Base-by-base conservation (phyloP, 2,329 filamentous ascomycete genomes). In the Aspergillus quadrilineatus region DNA sequence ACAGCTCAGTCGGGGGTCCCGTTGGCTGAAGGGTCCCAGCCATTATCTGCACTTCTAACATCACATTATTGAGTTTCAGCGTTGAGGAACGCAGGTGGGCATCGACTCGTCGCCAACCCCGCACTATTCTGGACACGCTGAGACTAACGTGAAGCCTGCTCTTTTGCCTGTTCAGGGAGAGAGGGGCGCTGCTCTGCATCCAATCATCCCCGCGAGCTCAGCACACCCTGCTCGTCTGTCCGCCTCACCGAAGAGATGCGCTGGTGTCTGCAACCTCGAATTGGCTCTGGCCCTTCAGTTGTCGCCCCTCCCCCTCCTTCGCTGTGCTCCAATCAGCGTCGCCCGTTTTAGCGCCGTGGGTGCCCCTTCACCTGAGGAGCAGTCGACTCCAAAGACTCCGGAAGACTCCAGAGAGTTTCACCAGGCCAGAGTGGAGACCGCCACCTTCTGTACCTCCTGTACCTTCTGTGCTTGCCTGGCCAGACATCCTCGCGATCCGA, bases 231-330 rank as follows among this genome's bases (percentile, higher is more conserved):
- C 45, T 55, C 46, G 47, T 56, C 45, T 41, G 48, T 52, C 53
- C 58, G 61, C 61, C 61, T 63, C 61, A 61, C 59, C 59, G 57
- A 57, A 48, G 53, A 61, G 57, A 59, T 63, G 57, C 55, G 56
- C 37, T 51, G 59, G 56, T 44, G 51, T 59, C 52, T 60, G 55
- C 55, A 58, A 51, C 53, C 53, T 56, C 15, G 59, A 61, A 60
- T 58, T 62, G 54, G 56, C 58, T 58, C 51, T 53, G 44, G 28
- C 43, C 44, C 50, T 45, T 45, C 43, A 32, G 52, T 43, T 55
- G 39, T 44, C 56, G 55, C 48, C 53, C 56, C 50, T 57, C 48
- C 54, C 30, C 51, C 52, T 50, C 55, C 41, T 50, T 52, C 17
- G 22, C 14, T 17, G 12, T 36, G 15, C 10, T 14, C 47, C 41